Conservation (phyloP, 768 basidiomycete species). For the Termitomyces sp. region DNA sequence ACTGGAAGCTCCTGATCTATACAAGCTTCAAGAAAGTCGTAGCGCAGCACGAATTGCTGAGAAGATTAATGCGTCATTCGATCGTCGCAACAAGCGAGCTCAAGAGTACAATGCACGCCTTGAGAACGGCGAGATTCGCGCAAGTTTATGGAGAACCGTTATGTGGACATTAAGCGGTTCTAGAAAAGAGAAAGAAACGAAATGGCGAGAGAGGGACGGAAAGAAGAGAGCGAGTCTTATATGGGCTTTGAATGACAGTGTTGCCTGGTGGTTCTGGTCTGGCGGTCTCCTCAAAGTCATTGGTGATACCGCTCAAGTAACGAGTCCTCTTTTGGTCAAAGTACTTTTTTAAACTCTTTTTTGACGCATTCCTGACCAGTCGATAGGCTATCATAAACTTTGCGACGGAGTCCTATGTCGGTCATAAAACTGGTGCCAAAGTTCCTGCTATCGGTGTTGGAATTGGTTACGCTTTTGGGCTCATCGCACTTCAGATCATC, state of each 20-base stretch:
- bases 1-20: conserved; percentile 76
- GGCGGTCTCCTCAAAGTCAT: conserved; percentile 54
- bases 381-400: conserved; percentile 68
- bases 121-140: conserved; percentile 55
- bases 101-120: conserved; percentile 69
- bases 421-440: conserved; percentile 29
- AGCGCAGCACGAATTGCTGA: conserved; percentile 56
- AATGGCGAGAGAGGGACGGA: conserved; percentile 62
- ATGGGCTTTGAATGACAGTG: conserved; percentile 69
- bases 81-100: conserved; percentile 48
- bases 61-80: conserved; percentile 60
- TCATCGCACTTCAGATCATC: conserved; percentile 65
- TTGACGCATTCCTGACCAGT: not conserved
- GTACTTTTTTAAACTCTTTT: conserved; percentile 27
- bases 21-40: conserved; percentile 64
- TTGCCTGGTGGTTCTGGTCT: conserved; percentile 77
- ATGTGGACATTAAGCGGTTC: conserved; percentile 60
- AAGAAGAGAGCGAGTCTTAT: conserved; percentile 57
- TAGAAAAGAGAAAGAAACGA: conserved; percentile 47
- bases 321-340: conserved; percentile 75
- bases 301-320: conserved; percentile 69
- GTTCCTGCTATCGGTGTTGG: conserved; percentile 47
- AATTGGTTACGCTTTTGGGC: conserved; percentile 67
- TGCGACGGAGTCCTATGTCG: conserved; percentile 53
- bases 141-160: conserved; percentile 43